Evolutionary conservation across 345 rosid species (phyloP), one percentile per base, ranked within the genome.

Genomic region (Psidium guajava): DNA sequence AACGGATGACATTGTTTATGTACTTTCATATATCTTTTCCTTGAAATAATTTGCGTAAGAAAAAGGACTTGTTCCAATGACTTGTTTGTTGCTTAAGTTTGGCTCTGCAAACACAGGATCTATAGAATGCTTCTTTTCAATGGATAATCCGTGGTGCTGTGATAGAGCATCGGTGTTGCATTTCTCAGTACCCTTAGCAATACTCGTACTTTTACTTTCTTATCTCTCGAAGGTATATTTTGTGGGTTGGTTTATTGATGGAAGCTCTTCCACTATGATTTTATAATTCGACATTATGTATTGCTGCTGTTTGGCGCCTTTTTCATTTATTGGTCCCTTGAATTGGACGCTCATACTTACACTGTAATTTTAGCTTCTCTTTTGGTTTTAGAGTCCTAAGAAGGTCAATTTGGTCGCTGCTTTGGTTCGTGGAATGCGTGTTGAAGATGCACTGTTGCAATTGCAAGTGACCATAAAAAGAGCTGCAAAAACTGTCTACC

Each of bases 351-450:
- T 64, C 49, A 12, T 84, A 22, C 11, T 50, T 36, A 32, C 82
- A 12, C 42, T 25, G 82, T 81, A 25, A 54, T 24, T 87, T 81
- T 85, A 24, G 84, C 56, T 54, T 50, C 58, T 54, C 81, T 83
- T 90, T 83, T 82, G 87, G 83, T 88, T 90, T 88, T 89, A 96
- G 99, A 97, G 99, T 91, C 99, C 98, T 16, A 96, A 96, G 94
- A 97, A 97, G 93, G 87, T 97, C 87, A 96, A 97, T 86, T 89
- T 97, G 88, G 98, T 96, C 88, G 99, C 99, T 91, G 93, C 96
- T 84, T 88, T 96, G 86, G 95, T 96, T 85, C 96, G 98, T 81
- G 99, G 99, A 83, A 95, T 96, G 99, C 95, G 95, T 22, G 98
- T 96, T 81, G 98, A 97, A 89, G 99, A 96, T 92, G 99, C 99